These are phyloP conservation scores for Eimeria zaria DNA, from an alignment of 169 alveolate genomes.

Conservation along the genomic window DNA sequence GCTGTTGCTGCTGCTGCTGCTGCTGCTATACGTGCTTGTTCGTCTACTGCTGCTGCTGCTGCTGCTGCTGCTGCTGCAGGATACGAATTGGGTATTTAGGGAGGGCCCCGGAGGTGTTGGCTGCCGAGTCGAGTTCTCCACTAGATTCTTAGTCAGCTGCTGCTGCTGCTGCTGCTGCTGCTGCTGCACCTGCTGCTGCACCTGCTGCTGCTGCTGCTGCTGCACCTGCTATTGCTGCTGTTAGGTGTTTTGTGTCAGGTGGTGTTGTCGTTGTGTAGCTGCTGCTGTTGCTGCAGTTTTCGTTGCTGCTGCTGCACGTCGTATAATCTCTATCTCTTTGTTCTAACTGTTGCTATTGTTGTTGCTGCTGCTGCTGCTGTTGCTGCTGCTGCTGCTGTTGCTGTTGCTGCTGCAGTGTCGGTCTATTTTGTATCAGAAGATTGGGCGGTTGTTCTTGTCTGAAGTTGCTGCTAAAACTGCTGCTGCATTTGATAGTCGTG, in stretches of 20 bases:
- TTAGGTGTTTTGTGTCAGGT: not conserved
- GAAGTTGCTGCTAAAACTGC: not conserved
- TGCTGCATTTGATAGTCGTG: not conserved
- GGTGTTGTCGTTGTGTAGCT: not conserved
- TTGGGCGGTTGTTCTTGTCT: not conserved
- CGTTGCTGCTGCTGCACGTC: not conserved
- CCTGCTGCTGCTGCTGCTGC: no score
- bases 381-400: not conserved
- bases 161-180: not conserved
- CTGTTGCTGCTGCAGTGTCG: conserved; percentile 25
- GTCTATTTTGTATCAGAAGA: not conserved
- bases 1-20: no score
- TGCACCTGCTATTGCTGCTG: no score
- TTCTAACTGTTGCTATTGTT: no score
- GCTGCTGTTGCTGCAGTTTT: not conserved
- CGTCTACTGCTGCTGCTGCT: not conserved
- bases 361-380: not conserved
- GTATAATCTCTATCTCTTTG: no score
- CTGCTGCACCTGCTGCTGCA: no score
- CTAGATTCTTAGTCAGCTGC: not conserved
- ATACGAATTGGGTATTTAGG: not conserved
- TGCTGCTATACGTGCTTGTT: no score
- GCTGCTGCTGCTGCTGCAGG: conserved; percentile 16
- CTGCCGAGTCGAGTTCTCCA: not conserved
- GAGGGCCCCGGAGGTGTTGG: not conserved